phyloP scores from a whole-genome alignment of 75 land plant species.

The Picea glauca region DNA sequence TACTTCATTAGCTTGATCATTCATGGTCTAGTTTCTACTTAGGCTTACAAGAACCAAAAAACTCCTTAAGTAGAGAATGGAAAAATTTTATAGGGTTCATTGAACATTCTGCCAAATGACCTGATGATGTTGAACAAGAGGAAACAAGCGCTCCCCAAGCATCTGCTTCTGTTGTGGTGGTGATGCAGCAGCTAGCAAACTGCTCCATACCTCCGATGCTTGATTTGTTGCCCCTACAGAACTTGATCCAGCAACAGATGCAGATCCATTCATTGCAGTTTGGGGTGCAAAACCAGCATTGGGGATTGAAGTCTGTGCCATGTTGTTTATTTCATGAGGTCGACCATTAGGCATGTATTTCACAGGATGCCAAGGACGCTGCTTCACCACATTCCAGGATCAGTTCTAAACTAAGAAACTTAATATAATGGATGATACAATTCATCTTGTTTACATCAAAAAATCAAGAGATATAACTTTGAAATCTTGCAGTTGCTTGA shows the following conservation, averaged over 20 bases:
- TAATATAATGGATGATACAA: background rate
- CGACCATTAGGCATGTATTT: constrained; percentile 44
- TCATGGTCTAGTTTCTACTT: too few species aligned
- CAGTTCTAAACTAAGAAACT: background rate
- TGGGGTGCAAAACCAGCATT: constrained; percentile 6
- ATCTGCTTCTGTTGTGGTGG: constrained; percentile 71
- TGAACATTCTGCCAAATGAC: constrained; percentile 15
- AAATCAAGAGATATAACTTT: background rate
- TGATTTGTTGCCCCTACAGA: constrained; percentile 20
- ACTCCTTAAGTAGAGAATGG: too few species aligned
- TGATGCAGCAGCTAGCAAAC: constrained; percentile 60
- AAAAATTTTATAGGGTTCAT: background rate
- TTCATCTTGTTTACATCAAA: background rate
- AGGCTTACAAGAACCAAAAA: too few species aligned
- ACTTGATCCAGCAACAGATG: constrained; percentile 15
- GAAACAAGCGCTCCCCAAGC: constrained; percentile 71
- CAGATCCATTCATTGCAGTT: constrained; percentile 13
- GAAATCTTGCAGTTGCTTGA: background rate
- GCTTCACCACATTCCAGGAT: constrained; percentile 13
- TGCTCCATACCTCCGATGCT: constrained; percentile 36
- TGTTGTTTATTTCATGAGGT: constrained; percentile 27
- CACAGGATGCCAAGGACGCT: constrained; percentile 20
- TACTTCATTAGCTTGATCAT: too few species aligned
- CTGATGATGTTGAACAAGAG: constrained; percentile 57
- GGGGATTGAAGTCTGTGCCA: constrained; percentile 5